Conservation (phyloP, 768 basidiomycete genomes). For the Boletus huronensis region DNA sequence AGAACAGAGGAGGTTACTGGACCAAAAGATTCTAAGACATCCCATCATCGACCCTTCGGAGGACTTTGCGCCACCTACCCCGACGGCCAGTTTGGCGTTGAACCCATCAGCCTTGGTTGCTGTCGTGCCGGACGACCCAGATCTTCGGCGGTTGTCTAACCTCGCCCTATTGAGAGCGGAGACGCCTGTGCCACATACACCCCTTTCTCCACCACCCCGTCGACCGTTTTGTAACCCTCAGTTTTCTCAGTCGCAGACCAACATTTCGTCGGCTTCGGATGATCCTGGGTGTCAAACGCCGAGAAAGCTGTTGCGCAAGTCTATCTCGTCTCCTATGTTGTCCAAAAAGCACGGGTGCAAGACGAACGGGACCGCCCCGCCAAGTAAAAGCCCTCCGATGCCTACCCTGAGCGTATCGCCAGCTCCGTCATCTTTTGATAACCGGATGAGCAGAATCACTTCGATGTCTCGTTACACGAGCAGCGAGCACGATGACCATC, state of each 20-base stretch:
- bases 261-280: constrained; percentile 33
- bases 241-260: constrained; percentile 58
- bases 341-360: constrained; percentile 41
- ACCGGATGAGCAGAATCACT: constrained; percentile 27
- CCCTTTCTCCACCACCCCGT: constrained; percentile 65
- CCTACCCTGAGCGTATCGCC: constrained; percentile 34
- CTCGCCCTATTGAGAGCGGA: constrained; percentile 56
- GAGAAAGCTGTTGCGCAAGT: constrained; percentile 39
- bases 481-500: constrained; percentile 38
- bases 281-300: constrained; percentile 6
- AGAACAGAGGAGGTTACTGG: constrained; percentile 30
- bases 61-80: constrained; percentile 28
- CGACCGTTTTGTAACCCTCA: constrained; percentile 39
- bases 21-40: constrained; percentile 45
- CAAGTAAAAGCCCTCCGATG: constrained; percentile 44
- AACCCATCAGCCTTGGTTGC: constrained; percentile 13
- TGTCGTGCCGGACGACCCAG: constrained; percentile 23
- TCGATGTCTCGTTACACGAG: constrained; percentile 31
- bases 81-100: constrained; percentile 1
- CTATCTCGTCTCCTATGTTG: constrained; percentile 53
- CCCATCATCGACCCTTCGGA: constrained; percentile 36
- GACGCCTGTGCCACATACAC: constrained; percentile 60
- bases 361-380: constrained; percentile 26
- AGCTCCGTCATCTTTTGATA: constrained; percentile 20
- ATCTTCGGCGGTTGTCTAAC: constrained; percentile 38